Percentiles rank a stretch among this genome's conserved stretches.
Evolutionary conservation across 2,329 filamentous ascomycete species (phyloP).

Genomic region (Ophiocordyceps camponoti-floridani): DNA sequence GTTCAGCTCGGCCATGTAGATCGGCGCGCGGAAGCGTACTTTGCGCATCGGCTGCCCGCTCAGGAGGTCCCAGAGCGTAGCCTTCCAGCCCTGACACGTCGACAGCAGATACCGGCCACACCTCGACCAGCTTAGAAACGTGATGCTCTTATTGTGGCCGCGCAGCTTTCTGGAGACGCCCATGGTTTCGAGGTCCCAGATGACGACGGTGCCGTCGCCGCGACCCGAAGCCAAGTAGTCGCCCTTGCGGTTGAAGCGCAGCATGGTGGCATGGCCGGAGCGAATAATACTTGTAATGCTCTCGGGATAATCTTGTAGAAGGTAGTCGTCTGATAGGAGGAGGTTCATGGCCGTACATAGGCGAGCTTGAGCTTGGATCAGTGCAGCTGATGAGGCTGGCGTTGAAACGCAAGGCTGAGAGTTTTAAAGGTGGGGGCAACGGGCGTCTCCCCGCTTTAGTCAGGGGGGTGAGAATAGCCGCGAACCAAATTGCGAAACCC

Average conservation of each 20-base stretch:
- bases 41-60: constrained; percentile 55
- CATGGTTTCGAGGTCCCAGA: constrained; percentile 96
- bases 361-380: background rate
- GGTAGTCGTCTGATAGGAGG: constrained; percentile 42
- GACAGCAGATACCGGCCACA: constrained; percentile 84
- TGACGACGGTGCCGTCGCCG: constrained; percentile 83
- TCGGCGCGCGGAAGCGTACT: constrained; percentile 78
- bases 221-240: constrained; percentile 90
- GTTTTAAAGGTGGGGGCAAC: too few species aligned
- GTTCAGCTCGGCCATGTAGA: constrained; percentile 92
- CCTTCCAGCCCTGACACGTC: constrained; percentile 91
- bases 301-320: constrained; percentile 72
- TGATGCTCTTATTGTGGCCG: constrained; percentile 85
- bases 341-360: constrained; percentile 30
- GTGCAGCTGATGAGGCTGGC: background rate
- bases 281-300: constrained; percentile 76
- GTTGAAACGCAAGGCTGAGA: background rate
- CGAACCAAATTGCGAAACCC: background rate
- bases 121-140: constrained; percentile 87
- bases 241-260: constrained; percentile 84
- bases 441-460: too few species aligned
- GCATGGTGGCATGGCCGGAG: constrained; percentile 44
- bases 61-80: constrained; percentile 81
- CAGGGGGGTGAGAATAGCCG: too few species aligned
- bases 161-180: constrained; percentile 86